Evolutionary conservation across 1,284 basidiomycete genomes (phyloP), one percentile per base, ranked within the genome.

Genomic region (Cutaneotrichosporon cavernicola): DNA sequence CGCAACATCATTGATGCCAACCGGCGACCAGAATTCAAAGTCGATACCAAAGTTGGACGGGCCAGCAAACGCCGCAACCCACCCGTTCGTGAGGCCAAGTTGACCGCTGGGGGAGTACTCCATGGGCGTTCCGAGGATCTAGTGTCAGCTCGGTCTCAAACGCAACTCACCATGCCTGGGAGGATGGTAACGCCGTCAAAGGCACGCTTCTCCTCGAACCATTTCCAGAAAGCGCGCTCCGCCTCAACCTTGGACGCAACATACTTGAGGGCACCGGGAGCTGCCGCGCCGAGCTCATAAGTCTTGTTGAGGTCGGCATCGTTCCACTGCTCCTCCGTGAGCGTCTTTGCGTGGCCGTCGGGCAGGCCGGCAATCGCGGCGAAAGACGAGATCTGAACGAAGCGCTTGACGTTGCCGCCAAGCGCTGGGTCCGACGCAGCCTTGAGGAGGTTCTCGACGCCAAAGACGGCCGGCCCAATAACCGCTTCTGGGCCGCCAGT

Each of bases 291-390:
- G 18, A 58, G 55, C 34, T 57, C 47, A 21, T 49, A 49, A 21
- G n/a, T 22, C 38, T 13, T 31, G 58, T 59, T 52, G 30, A 61
- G 52, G 40, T 47, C 52, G n/a, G 81, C 78, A 8, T 85, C 75
- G 79, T 90, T 89, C 89, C 89, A 91, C 73, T 88, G 83, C 10
- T 63, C 61, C 34, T 71, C 70, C 16, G 67, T 67, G 61, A 67
- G 69, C 13, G 60, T 65, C 36, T 46, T 46, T 18, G 56, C 36
- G n/a, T 14, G 51, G 47, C 58, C 58, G 32, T 59, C 58, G 3
- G 58, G 56, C 2, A 50, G 36, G 18, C 47, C 43, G 11, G 38
- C 43, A 26, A 60, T 36, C 36, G 52, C 58, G 2, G 49, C 59
- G 53, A 60, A 32, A 1, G 62, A 63, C 16, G 32, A 31, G 26